phyloP scores from a whole-genome alignment of 208 protist genomes.

The Vickermania ingenoplastis region DNA sequence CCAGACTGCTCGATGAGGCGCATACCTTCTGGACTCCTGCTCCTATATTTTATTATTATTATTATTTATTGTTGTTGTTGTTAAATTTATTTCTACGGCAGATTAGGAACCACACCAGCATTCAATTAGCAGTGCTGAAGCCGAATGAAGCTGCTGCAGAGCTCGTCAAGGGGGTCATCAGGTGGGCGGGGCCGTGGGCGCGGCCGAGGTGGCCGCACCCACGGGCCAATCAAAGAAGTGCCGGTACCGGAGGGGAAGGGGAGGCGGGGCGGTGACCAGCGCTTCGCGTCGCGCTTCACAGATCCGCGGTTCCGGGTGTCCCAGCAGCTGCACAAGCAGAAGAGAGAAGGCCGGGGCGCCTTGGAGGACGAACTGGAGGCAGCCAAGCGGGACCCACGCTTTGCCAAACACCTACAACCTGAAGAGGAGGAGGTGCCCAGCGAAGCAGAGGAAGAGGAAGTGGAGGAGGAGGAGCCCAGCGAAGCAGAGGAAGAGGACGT shows the following conservation, averaged over 20 bases:
- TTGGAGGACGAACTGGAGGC: slow-evolving; percentile 19
- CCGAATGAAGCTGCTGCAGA: slow-evolving; percentile 62
- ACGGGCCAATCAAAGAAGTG: no score
- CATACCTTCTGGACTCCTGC: no score
- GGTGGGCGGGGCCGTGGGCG: slow-evolving; percentile 23
- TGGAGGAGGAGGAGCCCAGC: slow-evolving; percentile 10
- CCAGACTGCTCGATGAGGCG: no score
- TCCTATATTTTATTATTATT: slow-evolving; percentile 3
- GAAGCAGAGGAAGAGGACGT: slow-evolving; percentile 36
- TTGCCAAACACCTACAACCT: slow-evolving; percentile 44
- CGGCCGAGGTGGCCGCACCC: slow-evolving; percentile 20
- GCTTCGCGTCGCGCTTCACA: slow-evolving; percentile 79
- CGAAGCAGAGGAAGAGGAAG: slow-evolving; percentile 10
- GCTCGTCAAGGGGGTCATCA: slow-evolving; percentile 32
- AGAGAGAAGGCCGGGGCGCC: not conserved
- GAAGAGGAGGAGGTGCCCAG: not conserved
- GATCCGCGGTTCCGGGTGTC: slow-evolving; percentile 81
- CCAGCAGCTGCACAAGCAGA: slow-evolving; percentile 10
- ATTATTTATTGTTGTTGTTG: slow-evolving; percentile 5
- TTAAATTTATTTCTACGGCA: not conserved
- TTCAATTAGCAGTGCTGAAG: not conserved
- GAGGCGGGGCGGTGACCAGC: slow-evolving; percentile 32
- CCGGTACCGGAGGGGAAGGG: no score
- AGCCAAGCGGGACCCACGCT: slow-evolving; percentile 49
- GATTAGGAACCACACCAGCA: no score